Evolutionary conservation across 2,329 filamentous ascomycete genomes (phyloP).

Genomic region (Verruconis gallopava): DNA sequence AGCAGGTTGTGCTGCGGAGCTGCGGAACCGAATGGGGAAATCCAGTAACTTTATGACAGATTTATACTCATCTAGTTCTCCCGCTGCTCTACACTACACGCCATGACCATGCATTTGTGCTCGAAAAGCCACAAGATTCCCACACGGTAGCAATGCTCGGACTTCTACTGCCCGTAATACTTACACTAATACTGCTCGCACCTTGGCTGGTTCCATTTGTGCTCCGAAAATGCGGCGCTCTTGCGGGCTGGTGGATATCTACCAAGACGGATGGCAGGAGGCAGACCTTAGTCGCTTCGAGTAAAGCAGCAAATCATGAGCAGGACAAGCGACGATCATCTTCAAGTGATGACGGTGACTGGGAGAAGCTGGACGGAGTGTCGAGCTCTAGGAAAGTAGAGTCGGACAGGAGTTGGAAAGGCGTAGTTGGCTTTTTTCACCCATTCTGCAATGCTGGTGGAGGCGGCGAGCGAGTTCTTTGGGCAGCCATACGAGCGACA

Average conservation of each 20-base stretch:
- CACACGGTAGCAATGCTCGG: slow-evolving; percentile 1
- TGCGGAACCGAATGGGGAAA: background rate
- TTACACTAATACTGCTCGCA: slow-evolving; percentile 2
- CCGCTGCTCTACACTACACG: background rate
- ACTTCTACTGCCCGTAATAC: background rate
- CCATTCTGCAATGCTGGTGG: slow-evolving; percentile 97
- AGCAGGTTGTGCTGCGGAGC: background rate
- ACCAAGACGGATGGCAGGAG: slow-evolving; percentile 20
- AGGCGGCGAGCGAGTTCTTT: slow-evolving; percentile 88
- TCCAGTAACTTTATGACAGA: background rate
- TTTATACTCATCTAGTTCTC: background rate
- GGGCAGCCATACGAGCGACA: slow-evolving; percentile 86
- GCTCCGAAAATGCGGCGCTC: slow-evolving; percentile 14
- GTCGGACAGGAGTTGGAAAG: slow-evolving; percentile 54
- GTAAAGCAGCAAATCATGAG: slow-evolving; percentile 8
- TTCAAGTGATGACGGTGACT: slow-evolving; percentile 45
- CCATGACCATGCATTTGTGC: background rate
- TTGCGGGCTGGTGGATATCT: slow-evolving; percentile 14
- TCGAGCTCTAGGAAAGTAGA: slow-evolving; percentile 27
- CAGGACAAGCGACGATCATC: slow-evolving; percentile 3
- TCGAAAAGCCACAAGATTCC: background rate
- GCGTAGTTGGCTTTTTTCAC: slow-evolving; percentile 91
- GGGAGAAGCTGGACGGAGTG: slow-evolving; percentile 46
- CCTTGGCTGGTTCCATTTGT: slow-evolving; percentile 6
- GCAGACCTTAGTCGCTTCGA: slow-evolving; percentile 10